Base-by-base conservation (phyloP, 495 filamentous ascomycete genomes). In the Penicillium dipodomyicola region DNA sequence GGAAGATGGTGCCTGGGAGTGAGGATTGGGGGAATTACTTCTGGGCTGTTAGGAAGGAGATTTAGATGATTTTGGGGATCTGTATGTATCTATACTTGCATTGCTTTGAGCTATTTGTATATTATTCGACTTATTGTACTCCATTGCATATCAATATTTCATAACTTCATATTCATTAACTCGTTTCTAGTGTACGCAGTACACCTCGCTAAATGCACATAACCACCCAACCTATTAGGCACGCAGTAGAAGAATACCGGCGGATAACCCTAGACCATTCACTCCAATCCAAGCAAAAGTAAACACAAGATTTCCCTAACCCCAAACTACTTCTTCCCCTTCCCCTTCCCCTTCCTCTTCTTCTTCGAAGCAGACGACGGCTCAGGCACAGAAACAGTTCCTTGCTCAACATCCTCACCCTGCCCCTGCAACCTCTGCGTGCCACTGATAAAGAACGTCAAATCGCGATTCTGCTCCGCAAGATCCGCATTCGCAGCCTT, bases 1-100 rank as follows among this genome's bases (percentile, higher is more conserved):
- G 94, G 94, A 93, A 78, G 77, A 85, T 90, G 73, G 88, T 96
- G 3, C 65, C 56, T 15, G 89, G 89, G 9, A 87, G 89, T 49
- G 94, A 98, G 77, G 85, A 82, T 67, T 84, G 89, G 72, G 94
- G 94, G 33, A 98, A 98, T 74, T 98, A 98, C 72, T 97, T 98
- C 72, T 95, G 96, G 73, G 94, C 83, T 39, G 84, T 95, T 30
- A 84, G 87, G 72, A 95, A 78, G 74, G 79, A 73, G 22, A 33
- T 76, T 50, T 74, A 20, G n/a, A 52, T 37, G 5, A 30, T 12
- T 22, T 48, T 5, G 30, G 3, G 30, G 17, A 20, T 22, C 0
- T 22, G 22, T 20, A 20, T 14, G 46, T 25, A 45, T 44, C 23
- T 33, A 37, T 57, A 62, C 22, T 51, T 60, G 60, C 29, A 40